A percentile compares a stretch with the other conserved stretches of the same genome.
These are phyloP conservation scores for Pythium graminicola DNA, from an alignment of 352 stramenopile genomes.

Conservation along the genomic window DNA sequence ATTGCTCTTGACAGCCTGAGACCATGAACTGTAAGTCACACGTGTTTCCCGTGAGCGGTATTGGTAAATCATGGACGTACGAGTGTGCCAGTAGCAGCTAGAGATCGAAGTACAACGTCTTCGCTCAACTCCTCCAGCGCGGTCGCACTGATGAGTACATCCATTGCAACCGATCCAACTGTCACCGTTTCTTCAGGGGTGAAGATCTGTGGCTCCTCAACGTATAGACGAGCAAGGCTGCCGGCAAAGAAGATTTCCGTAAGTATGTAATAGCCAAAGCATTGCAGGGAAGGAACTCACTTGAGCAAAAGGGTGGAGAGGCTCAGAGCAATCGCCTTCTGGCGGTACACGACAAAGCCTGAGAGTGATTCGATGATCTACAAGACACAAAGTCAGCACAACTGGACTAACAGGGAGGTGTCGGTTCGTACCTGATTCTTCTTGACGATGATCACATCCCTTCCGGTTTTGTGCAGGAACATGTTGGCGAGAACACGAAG, in stretches of 20 bases:
- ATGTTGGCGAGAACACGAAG: slow-evolving; percentile 74
- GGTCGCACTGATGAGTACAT: slow-evolving; percentile 43
- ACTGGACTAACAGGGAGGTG: neutral
- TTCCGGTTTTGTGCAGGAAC: slow-evolving; percentile 48
- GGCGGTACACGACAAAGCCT: slow-evolving; percentile 39
- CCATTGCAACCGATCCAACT: slow-evolving; percentile 41
- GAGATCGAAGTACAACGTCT: slow-evolving; percentile 59
- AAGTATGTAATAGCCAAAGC: neutral
- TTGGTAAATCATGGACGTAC: slow-evolving; percentile 28
- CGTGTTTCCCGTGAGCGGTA: neutral
- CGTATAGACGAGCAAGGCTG: slow-evolving; percentile 40
- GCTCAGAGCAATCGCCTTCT: slow-evolving; percentile 66
- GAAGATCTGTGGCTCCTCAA: slow-evolving; percentile 28
- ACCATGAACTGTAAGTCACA: neutral
- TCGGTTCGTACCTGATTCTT: slow-evolving; percentile 38
- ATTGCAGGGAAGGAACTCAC: slow-evolving; percentile 25
- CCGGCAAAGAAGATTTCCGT: neutral
- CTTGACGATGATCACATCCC: slow-evolving; percentile 38
- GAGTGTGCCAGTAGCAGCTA: slow-evolving; percentile 62
- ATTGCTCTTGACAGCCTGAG: slow-evolving; percentile 35
- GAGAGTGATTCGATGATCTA: slow-evolving; percentile 41
- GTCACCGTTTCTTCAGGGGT: slow-evolving; percentile 44
- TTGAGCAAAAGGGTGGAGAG: slow-evolving; percentile 68
- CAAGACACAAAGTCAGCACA: neutral
- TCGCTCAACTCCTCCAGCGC: slow-evolving; percentile 65